A percentile compares a stretch with the other conserved stretches of the same genome.
Conservation (phyloP, 768 basidiomycete genomes). For the Leccinum uliginosum region DNA sequence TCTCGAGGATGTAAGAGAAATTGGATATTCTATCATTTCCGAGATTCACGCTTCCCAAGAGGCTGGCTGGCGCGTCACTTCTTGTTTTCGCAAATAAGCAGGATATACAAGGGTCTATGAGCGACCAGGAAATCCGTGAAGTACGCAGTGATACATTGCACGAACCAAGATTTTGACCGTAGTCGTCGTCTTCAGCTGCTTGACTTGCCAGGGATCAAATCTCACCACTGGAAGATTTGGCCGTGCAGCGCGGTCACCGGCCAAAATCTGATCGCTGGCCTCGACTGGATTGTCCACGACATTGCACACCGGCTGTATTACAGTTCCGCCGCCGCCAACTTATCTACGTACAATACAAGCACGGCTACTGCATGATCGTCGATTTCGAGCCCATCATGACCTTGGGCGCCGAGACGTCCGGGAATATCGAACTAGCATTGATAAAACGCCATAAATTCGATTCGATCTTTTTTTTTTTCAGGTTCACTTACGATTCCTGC, state of each 20-base stretch:
- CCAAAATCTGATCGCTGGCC: slow-evolving; percentile 73
- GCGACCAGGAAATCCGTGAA: slow-evolving; percentile 73
- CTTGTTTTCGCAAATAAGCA: slow-evolving; percentile 98
- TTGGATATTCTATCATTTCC: slow-evolving; percentile 5
- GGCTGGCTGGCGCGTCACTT: slow-evolving; percentile 92
- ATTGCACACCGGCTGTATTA: slow-evolving; percentile 88
- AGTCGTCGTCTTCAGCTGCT: slow-evolving; percentile 53
- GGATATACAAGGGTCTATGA: slow-evolving; percentile 86
- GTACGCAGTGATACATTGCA: slow-evolving; percentile 41
- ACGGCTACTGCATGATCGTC: background rate
- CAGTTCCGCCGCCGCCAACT: slow-evolving; percentile 37
- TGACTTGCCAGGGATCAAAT: slow-evolving; percentile 72
- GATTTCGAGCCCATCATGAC: slow-evolving; percentile 7
- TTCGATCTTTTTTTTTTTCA: slow-evolving; percentile 1
- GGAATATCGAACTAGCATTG: slow-evolving; percentile 3
- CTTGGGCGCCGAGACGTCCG: slow-evolving; percentile 8
- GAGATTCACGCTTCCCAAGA: slow-evolving; percentile 42
- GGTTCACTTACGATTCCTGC: slow-evolving; percentile 8
- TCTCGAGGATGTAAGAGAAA: slow-evolving; percentile 77
- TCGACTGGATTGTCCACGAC: slow-evolving; percentile 90
- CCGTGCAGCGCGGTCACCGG: slow-evolving; percentile 93
- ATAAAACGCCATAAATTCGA: slow-evolving; percentile 9
- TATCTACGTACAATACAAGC: background rate
- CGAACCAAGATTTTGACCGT: slow-evolving; percentile 7
- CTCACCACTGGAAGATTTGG: slow-evolving; percentile 87